These are phyloP conservation scores for Nymphaea thermarum DNA, from an alignment of 164 flowering plant genomes.

Conservation along the genomic window DNA sequence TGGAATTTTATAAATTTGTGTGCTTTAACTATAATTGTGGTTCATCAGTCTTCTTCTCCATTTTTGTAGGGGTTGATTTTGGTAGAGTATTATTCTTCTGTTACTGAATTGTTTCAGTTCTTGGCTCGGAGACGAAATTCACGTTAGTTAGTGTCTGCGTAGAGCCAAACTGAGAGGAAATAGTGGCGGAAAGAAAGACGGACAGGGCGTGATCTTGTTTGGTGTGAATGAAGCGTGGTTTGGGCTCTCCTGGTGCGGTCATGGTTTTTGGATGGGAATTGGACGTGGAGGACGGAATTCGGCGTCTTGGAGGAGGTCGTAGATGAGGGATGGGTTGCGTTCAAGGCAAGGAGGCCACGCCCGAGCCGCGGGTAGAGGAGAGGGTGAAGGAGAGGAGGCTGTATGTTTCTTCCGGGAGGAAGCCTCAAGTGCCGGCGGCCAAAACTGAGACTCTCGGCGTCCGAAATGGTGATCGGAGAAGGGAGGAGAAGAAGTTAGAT, in stretches of 20 bases:
- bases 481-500: slow-evolving; percentile 9
- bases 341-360: slow-evolving; percentile 25
- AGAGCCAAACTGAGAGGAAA: not conserved
- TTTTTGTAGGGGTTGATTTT: not conserved
- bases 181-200: not conserved
- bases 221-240: not conserved
- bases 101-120: not conserved
- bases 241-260: not conserved
- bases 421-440: slow-evolving; percentile 9
- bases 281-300: not conserved
- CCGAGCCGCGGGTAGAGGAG: slow-evolving; percentile 10
- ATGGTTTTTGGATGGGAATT: not conserved
- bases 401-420: slow-evolving; percentile 8
- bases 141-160: not conserved
- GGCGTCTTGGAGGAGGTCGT: not conserved
- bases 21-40: not conserved
- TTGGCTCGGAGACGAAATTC: not conserved
- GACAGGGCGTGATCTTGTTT: not conserved
- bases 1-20: not conserved
- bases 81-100: not conserved
- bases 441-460: slow-evolving; percentile 10
- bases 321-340: slow-evolving; percentile 38
- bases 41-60: not conserved
- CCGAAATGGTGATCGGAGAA: slow-evolving; percentile 17
- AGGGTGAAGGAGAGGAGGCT: slow-evolving; percentile 10